Conservation (phyloP, 1,284 basidiomycete genomes). For the Sutorius eximius region DNA sequence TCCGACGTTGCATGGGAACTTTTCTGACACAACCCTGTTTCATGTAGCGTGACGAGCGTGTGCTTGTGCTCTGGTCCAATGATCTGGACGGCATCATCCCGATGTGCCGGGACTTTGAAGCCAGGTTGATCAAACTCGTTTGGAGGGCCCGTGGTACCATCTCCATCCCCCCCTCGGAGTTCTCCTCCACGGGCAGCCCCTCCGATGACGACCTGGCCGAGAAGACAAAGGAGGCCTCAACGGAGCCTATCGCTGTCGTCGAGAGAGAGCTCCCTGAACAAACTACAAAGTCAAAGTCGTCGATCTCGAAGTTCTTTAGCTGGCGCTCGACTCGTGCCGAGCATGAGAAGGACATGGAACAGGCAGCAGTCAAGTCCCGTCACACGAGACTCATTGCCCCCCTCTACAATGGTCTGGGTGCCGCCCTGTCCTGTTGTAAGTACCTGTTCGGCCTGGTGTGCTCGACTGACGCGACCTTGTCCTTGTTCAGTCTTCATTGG, state of each 20-base stretch:
- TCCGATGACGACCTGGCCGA: slow-evolving; percentile 57
- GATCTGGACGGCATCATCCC: slow-evolving; percentile 69
- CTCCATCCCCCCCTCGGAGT: slow-evolving; percentile 35
- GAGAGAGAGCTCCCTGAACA: slow-evolving; percentile 33
- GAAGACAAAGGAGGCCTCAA: slow-evolving; percentile 36
- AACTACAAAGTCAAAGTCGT: slow-evolving; percentile 18
- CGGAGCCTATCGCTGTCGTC: slow-evolving; percentile 24
- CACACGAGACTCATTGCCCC: slow-evolving; percentile 71
- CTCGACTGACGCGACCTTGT: slow-evolving; percentile 9
- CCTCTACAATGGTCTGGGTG: slow-evolving; percentile 73
- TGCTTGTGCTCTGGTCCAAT: slow-evolving; percentile 78
- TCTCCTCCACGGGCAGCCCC: slow-evolving; percentile 50
- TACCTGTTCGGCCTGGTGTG: not conserved
- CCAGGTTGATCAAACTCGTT: slow-evolving; percentile 75
- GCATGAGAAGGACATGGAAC: slow-evolving; percentile 47
- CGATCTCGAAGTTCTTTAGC: slow-evolving; percentile 33
- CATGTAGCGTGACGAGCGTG: slow-evolving; percentile 65
- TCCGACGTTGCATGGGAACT: not conserved
- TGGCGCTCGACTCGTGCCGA: slow-evolving; percentile 34
- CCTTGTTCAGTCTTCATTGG: slow-evolving; percentile 58
- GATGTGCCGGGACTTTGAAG: slow-evolving; percentile 69
- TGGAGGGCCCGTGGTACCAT: slow-evolving; percentile 57
- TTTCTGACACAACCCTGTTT: slow-evolving; percentile 28
- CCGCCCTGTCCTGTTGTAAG: slow-evolving; percentile 64
- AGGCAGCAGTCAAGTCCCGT: slow-evolving; percentile 40